A percentile compares a stretch with the other conserved stretches of the same genome.
Evolutionary conservation across 768 basidiomycete genomes (phyloP).

Genomic region (Tylopilus plumbeoviolaceoides): DNA sequence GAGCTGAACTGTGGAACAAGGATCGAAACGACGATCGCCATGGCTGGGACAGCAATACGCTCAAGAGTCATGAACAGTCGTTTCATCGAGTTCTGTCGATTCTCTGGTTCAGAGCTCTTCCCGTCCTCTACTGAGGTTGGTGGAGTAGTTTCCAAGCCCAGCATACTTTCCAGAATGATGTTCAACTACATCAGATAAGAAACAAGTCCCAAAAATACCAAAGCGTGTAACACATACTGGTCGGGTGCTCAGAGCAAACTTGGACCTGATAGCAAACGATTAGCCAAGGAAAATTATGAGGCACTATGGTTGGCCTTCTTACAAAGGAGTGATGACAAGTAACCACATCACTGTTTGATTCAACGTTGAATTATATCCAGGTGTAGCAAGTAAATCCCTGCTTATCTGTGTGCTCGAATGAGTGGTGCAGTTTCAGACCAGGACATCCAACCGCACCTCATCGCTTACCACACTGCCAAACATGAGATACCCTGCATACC

Average conservation of each 20-base stretch:
- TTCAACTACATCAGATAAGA: constrained; percentile 51
- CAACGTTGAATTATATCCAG: constrained; percentile 65
- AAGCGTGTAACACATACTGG: constrained; percentile 47
- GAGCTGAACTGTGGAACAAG: constrained; percentile 75
- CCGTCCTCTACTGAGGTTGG: constrained; percentile 25
- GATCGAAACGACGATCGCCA: constrained; percentile 69
- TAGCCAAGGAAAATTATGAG: constrained; percentile 7
- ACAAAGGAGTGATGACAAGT: constrained; percentile 77
- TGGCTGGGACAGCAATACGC: constrained; percentile 51
- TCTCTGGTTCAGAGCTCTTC: constrained; percentile 13
- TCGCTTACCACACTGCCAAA: constrained; percentile 77
- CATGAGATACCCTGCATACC: constrained; percentile 87
- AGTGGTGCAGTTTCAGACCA: background rate
- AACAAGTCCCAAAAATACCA: background rate
- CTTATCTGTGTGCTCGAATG: constrained; percentile 56
- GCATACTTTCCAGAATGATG: constrained; percentile 72
- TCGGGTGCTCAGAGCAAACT: constrained; percentile 80
- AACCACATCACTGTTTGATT: constrained; percentile 81
- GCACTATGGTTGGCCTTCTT: constrained; percentile 22
- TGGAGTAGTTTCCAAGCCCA: constrained; percentile 55
- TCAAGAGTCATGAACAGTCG: constrained; percentile 46
- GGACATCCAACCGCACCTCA: constrained; percentile 50
- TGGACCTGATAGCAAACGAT: constrained; percentile 49
- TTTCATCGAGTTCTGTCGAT: constrained; percentile 26
- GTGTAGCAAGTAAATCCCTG: constrained; percentile 67